Evolutionary conservation across 495 filamentous ascomycete genomes (phyloP).

Genomic region (Neurospora terricola): DNA sequence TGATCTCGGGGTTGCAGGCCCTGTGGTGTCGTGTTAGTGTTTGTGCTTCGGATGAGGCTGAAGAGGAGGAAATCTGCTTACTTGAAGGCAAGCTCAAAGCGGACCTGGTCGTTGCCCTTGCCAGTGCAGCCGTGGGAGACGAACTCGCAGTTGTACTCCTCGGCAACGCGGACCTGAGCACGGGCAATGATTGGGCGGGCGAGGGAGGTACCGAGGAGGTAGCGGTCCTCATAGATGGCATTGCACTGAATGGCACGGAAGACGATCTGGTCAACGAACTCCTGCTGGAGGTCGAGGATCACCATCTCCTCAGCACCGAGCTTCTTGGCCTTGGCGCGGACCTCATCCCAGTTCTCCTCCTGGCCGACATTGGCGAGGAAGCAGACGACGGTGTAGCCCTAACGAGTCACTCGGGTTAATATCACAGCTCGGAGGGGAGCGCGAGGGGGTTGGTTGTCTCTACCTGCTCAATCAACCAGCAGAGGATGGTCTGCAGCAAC

Average conservation of each 20-base stretch:
- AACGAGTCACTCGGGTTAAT: constrained; percentile 25
- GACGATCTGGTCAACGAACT: constrained; percentile 81
- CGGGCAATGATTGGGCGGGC: constrained; percentile 87
- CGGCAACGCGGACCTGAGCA: constrained; percentile 57
- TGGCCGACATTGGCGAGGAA: constrained; percentile 50
- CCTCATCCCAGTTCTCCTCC: constrained; percentile 33
- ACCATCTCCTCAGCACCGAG: constrained; percentile 57
- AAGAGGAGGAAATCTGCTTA: not conserved
- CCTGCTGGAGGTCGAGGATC: constrained; percentile 56
- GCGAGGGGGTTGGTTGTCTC: not conserved
- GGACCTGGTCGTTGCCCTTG: constrained; percentile 62
- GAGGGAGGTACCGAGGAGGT: constrained; percentile 69
- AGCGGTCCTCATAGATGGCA: constrained; percentile 75
- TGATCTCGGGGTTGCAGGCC: constrained; percentile 64
- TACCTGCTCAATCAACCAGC: constrained; percentile 55
- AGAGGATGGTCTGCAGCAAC: constrained; percentile 24
- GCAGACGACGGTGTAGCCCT: constrained; percentile 28
- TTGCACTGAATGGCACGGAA: constrained; percentile 85
- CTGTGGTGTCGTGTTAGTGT: not conserved
- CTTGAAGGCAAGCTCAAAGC: constrained; percentile 45
- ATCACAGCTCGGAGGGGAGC: constrained; percentile 15
- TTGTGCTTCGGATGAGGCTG: constrained; percentile 5
- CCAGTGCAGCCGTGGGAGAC: constrained; percentile 78
- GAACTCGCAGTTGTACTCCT: constrained; percentile 53
- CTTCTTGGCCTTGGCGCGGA: constrained; percentile 57